Evolutionary conservation across 179 eudicot species (phyloP).

Genomic region (Dionaea muscipula): DNA sequence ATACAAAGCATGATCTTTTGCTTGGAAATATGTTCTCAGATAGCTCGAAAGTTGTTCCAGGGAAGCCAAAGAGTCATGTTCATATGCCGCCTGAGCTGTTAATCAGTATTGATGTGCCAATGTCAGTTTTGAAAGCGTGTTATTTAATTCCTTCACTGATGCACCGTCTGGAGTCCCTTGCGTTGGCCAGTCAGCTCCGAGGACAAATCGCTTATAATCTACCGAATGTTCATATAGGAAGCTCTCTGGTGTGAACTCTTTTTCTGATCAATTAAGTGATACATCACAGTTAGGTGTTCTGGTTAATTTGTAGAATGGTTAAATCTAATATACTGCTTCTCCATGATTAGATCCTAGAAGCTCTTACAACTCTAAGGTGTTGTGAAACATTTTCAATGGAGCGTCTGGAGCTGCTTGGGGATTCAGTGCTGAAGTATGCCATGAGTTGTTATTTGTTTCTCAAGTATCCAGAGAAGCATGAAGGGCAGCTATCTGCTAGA

Average conservation of each 20-base stretch:
- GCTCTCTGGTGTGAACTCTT: slow-evolving; percentile 42
- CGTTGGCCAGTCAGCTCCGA: slow-evolving; percentile 87
- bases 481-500: slow-evolving; percentile 54
- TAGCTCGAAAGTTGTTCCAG: slow-evolving; percentile 8
- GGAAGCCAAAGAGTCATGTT: slow-evolving; percentile 36
- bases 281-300: not conserved
- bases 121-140: slow-evolving; percentile 41
- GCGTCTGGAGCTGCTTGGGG: slow-evolving; percentile 90
- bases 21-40: not conserved
- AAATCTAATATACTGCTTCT: not conserved
- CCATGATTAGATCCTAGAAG: slow-evolving; percentile 56
- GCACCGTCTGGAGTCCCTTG: slow-evolving; percentile 82
- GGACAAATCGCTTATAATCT: slow-evolving; percentile 35
- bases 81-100: slow-evolving; percentile 90
- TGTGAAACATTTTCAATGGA: slow-evolving; percentile 74
- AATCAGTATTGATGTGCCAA: slow-evolving; percentile 37
- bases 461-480: slow-evolving; percentile 50
- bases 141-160: slow-evolving; percentile 84
- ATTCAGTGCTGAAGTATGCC: slow-evolving; percentile 77
- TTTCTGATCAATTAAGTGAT: slow-evolving; percentile 1
- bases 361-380: slow-evolving; percentile 76
- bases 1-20: not conserved
- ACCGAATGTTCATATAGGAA: slow-evolving; percentile 31
- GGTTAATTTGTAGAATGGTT: not conserved
- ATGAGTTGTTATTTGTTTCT: slow-evolving; percentile 72